Conservation (phyloP, 2,329 filamentous ascomycete species). For the Sporothrix brasiliensis region DNA sequence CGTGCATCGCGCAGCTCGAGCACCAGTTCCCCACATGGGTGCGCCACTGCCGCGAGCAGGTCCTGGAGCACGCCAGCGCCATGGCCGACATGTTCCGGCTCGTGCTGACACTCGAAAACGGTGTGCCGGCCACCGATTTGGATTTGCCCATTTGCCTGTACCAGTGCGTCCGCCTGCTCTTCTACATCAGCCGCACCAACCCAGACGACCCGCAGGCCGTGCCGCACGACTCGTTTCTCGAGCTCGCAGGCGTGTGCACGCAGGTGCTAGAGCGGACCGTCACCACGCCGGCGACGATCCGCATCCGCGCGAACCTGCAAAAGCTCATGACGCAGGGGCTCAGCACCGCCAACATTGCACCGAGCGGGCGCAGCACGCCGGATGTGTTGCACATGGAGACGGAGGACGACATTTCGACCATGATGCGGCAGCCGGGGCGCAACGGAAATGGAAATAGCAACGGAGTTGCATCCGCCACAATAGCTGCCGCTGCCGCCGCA, state of each 20-base stretch:
- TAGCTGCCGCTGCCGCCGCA: background rate
- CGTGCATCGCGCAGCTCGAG: conserved; percentile 50
- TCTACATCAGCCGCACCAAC: conserved; percentile 54
- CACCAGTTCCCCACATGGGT: conserved; percentile 50
- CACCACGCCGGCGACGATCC: conserved; percentile 54
- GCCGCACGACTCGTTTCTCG: conserved; percentile 49
- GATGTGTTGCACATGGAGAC: conserved; percentile 34
- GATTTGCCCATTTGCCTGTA: conserved; percentile 60
- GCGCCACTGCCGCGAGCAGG: conserved; percentile 53
- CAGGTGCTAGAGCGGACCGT: conserved; percentile 56
- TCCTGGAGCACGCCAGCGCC: conserved; percentile 57
- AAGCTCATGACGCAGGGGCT: conserved; percentile 54
- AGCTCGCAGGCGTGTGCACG: conserved; percentile 56
- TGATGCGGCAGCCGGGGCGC: conserved; percentile 28
- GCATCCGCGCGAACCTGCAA: conserved; percentile 55
- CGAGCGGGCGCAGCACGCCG: conserved; percentile 36
- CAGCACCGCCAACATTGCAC: conserved; percentile 40
- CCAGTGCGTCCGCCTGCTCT: conserved; percentile 58
- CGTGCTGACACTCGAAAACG: conserved; percentile 55
- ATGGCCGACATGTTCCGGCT: conserved; percentile 60
- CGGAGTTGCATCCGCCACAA: background rate
- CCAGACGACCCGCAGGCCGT: conserved; percentile 48
- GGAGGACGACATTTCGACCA: conserved; percentile 34
- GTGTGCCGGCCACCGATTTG: conserved; percentile 56
- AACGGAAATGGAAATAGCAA: background rate